These are phyloP conservation scores for Lindgomyces ingoldianus DNA, from an alignment of 495 filamentous ascomycete species.

Conservation along the genomic window DNA sequence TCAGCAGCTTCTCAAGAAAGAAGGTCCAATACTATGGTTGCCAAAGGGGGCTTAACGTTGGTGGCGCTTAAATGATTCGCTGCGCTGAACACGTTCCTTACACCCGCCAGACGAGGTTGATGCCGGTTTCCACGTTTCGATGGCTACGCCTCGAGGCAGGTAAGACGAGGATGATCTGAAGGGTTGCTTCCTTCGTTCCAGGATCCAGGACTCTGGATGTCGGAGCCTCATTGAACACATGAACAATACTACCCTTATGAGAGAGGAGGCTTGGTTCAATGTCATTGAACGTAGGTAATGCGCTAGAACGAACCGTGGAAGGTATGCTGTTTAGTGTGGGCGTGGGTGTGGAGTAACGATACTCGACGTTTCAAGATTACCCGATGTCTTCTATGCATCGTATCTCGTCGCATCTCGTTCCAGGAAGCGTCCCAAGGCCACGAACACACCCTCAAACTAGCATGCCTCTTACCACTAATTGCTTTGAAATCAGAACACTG, in stretches of 20 bases:
- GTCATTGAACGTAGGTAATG: not conserved
- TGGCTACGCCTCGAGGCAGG: conserved; percentile 3
- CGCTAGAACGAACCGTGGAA: too few species aligned
- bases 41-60: not conserved
- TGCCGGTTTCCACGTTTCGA: not conserved
- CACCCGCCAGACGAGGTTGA: conserved; percentile 2
- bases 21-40: not conserved
- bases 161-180: not conserved
- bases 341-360: too few species aligned
- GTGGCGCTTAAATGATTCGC: not conserved
- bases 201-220: not conserved
- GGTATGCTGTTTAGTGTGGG: too few species aligned
- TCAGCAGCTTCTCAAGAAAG: too few species aligned
- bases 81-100: not conserved
- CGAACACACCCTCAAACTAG: too few species aligned
- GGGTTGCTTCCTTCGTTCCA: not conserved
- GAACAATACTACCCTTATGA: not conserved
- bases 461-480: too few species aligned
- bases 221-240: not conserved
- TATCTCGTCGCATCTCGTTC: too few species aligned
- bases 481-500: too few species aligned
- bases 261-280: not conserved
- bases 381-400: too few species aligned
- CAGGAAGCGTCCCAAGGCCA: too few species aligned
- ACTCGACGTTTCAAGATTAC: too few species aligned